Percentiles rank a stretch among this genome's conserved stretches.
Evolutionary conservation across 129 eudicot genomes (phyloP).

Genomic region (Lactuca saligna): DNA sequence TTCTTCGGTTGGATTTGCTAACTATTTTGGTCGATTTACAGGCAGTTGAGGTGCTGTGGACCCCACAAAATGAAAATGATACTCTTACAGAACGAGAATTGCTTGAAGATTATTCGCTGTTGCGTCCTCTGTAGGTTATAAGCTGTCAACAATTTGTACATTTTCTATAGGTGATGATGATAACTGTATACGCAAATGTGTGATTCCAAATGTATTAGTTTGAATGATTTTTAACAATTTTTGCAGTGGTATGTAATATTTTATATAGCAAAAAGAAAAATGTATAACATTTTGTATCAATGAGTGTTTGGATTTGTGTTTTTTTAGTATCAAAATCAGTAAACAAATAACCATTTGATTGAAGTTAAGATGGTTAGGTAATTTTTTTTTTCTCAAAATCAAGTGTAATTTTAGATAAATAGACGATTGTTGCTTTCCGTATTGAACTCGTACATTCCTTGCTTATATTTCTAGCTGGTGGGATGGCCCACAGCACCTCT

Average conservation of each 20-base stretch:
- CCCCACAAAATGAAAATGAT: conserved; percentile 80
- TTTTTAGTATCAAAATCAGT: background rate
- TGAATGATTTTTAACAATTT: background rate
- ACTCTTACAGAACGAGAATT: conserved; percentile 66
- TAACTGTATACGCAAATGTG: too few species aligned
- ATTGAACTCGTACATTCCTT: too few species aligned
- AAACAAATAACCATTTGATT: too few species aligned
- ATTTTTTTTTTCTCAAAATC: too few species aligned
- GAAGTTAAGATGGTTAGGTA: too few species aligned
- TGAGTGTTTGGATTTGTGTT: background rate
- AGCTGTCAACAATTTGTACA: background rate
- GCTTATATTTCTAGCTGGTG: too few species aligned
- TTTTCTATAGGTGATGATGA: too few species aligned
- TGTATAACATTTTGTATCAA: background rate
- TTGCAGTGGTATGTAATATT: conserved; percentile 11
- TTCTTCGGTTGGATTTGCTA: background rate
- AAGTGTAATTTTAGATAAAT: too few species aligned
- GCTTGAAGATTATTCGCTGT: conserved; percentile 66
- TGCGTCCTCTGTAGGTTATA: conserved; percentile 54
- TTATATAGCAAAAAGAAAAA: conserved; percentile 15
- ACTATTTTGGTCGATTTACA: conserved; percentile 25
- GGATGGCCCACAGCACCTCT: too few species aligned
- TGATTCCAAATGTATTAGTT: too few species aligned
- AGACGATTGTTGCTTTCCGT: too few species aligned
- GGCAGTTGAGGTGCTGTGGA: conserved; percentile 94